Evolutionary conservation across 2,329 filamentous ascomycete genomes (phyloP).

Genomic region (Cytospora piceae): DNA sequence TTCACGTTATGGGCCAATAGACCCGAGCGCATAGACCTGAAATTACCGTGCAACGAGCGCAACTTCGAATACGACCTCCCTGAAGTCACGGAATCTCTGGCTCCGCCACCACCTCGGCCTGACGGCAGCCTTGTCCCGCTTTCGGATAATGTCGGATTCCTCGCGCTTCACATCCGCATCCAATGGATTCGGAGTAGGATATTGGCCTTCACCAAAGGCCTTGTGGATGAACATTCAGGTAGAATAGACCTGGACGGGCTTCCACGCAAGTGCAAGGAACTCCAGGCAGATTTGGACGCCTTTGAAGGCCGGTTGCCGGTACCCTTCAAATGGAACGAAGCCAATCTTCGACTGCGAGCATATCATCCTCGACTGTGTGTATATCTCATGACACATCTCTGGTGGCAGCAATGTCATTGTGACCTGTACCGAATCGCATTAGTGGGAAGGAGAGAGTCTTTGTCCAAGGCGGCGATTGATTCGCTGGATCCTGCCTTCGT

Average conservation of each 20-base stretch:
- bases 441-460: constrained; percentile 54
- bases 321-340: constrained; percentile 62
- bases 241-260: constrained; percentile 48
- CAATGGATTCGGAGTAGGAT: constrained; percentile 59
- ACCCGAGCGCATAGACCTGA: constrained; percentile 48
- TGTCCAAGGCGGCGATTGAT: constrained; percentile 49
- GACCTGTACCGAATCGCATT: constrained; percentile 60
- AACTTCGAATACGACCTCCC: constrained; percentile 62
- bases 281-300: constrained; percentile 49
- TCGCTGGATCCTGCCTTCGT: constrained; percentile 54
- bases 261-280: constrained; percentile 52
- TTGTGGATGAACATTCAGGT: constrained; percentile 44
- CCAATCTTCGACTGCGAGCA: constrained; percentile 57
- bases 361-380: constrained; percentile 62
- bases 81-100: constrained; percentile 57
- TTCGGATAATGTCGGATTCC: constrained; percentile 58
- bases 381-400: constrained; percentile 63
- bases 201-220: constrained; percentile 56
- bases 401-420: constrained; percentile 62
- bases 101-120: constrained; percentile 46
- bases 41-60: constrained; percentile 54
- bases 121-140: constrained; percentile 48
- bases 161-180: constrained; percentile 60
- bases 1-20: constrained; percentile 49
- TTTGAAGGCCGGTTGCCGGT: constrained; percentile 58